These are phyloP conservation scores for Leptodontidium sp. DNA, from an alignment of 2,329 filamentous ascomycete genomes.

Conservation along the genomic window DNA sequence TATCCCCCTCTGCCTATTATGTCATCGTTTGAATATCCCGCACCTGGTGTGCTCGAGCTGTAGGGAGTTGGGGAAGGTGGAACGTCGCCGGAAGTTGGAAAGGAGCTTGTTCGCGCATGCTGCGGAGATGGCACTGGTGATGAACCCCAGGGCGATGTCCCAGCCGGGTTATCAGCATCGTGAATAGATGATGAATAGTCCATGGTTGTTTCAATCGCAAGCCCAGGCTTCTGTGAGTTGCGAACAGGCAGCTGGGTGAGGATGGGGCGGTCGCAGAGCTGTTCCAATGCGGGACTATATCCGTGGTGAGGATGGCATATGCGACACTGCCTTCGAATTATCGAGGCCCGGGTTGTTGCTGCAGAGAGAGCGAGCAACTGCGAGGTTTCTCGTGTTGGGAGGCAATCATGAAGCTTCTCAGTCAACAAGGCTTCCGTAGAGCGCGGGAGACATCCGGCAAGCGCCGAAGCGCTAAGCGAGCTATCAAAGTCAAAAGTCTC, in stretches of 20 bases:
- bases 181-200: constrained; percentile 69
- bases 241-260: constrained; percentile 8
- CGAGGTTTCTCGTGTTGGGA: constrained; percentile 6
- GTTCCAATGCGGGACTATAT: background rate
- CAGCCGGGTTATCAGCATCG: constrained; percentile 65
- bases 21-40: constrained; percentile 43
- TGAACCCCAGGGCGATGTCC: constrained; percentile 67
- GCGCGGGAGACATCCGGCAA: constrained; percentile 29
- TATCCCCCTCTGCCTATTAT: constrained; percentile 37
- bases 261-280: constrained; percentile 27
- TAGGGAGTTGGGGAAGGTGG: constrained; percentile 44
- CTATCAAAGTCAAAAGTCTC: constrained; percentile 12
- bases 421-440: constrained; percentile 9
- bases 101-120: constrained; percentile 41
- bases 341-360: constrained; percentile 16
- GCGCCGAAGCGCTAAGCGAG: constrained; percentile 37
- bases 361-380: constrained; percentile 20
- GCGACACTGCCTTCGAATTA: constrained; percentile 6
- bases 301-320: constrained; percentile 11
- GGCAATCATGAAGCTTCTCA: constrained; percentile 22
- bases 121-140: constrained; percentile 46
- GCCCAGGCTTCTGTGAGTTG: constrained; percentile 12
- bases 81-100: constrained; percentile 38
- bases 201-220: constrained; percentile 54
- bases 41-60: constrained; percentile 32